Conservation (phyloP, 148 eudicot genomes). For the Amaranthus hypochondriacus region DNA sequence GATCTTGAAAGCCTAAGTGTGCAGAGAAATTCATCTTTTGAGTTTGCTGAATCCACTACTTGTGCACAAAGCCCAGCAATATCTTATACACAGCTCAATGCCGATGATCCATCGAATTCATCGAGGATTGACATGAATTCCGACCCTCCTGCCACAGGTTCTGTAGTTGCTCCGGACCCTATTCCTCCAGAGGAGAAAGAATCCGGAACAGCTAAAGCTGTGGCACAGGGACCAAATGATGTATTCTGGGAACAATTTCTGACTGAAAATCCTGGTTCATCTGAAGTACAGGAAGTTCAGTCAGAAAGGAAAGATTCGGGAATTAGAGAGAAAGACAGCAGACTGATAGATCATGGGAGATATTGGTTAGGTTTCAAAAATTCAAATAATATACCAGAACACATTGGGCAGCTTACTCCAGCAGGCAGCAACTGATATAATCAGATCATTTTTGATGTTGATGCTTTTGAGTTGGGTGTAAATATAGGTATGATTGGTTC, state of each 20-base stretch:
- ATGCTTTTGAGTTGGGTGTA: slow-evolving; percentile 23
- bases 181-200: slow-evolving; percentile 33
- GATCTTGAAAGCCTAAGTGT: slow-evolving; percentile 25
- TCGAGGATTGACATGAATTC: slow-evolving; percentile 62
- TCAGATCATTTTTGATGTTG: slow-evolving; percentile 24
- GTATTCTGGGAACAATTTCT: slow-evolving; percentile 82
- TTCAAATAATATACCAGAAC: slow-evolving; percentile 52
- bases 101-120: slow-evolving; percentile 38
- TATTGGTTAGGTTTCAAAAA: slow-evolving; percentile 56
- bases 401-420: slow-evolving; percentile 67
- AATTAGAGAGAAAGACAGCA: slow-evolving; percentile 45
- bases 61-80: slow-evolving; percentile 55
- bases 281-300: slow-evolving; percentile 45
- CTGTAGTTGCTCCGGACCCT: slow-evolving; percentile 20
- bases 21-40: slow-evolving; percentile 37
- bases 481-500: slow-evolving; percentile 29
- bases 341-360: slow-evolving; percentile 38
- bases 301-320: slow-evolving; percentile 44
- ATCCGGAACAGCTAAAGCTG: slow-evolving; percentile 32
- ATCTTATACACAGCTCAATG: slow-evolving; percentile 60
- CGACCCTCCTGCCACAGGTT: slow-evolving; percentile 36
- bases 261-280: slow-evolving; percentile 82
- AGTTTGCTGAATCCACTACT: slow-evolving; percentile 43
- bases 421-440: slow-evolving; percentile 57
- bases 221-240: slow-evolving; percentile 60